phyloP scores from a whole-genome alignment of 2,329 filamentous ascomycete genomes.

The Scopulariopsis brevicaulis region DNA sequence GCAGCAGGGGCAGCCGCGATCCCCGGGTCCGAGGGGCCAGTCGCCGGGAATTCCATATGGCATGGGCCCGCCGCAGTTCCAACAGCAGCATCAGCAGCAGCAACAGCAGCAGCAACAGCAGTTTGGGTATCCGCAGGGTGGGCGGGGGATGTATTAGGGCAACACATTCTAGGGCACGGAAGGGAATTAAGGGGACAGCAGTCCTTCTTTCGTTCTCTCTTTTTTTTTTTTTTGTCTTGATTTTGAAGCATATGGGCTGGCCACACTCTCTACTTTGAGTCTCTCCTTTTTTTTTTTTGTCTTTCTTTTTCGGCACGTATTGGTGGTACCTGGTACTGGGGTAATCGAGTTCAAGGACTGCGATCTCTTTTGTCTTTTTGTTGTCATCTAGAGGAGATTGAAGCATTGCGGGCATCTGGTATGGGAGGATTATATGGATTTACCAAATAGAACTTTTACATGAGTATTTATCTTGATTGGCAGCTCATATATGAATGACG shows the following conservation, averaged over 20 bases:
- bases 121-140: not conserved
- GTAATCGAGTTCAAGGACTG: no score
- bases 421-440: no score
- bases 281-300: not conserved
- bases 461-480: no score
- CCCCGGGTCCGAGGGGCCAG: not conserved
- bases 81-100: no score
- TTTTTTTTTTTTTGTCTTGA: constrained; percentile 1
- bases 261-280: not conserved
- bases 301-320: not conserved
- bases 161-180: constrained; percentile 5
- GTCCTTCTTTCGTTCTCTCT: not conserved
- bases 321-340: no score
- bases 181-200: not conserved
- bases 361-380: no score
- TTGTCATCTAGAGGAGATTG: no score
- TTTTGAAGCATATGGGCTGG: no score
- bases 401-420: no score
- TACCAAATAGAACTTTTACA: no score
- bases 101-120: no score
- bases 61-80: not conserved
- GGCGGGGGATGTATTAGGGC: constrained; percentile 1
- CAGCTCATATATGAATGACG: not conserved
- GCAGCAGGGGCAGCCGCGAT: not conserved
- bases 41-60: not conserved